Conservation (phyloP, 768 basidiomycete genomes). For the Pisolithus orientalis region DNA sequence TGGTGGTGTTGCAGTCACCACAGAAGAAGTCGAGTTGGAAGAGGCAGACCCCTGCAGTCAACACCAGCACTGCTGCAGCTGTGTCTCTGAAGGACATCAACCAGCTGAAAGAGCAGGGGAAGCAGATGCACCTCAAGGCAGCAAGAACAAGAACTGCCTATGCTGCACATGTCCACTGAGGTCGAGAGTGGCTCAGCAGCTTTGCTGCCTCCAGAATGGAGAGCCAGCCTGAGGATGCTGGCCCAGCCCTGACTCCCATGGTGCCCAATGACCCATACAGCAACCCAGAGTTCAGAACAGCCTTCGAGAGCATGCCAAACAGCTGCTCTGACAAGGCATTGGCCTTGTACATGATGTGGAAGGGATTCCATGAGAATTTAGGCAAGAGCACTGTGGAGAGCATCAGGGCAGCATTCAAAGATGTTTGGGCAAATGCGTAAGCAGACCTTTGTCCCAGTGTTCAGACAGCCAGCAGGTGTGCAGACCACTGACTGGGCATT, state of each 20-base stretch:
- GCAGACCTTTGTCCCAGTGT: too few species aligned
- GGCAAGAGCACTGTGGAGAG: too few species aligned
- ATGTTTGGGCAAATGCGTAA: too few species aligned
- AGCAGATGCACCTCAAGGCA: background rate
- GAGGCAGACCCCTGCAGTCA: too few species aligned
- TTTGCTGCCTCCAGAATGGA: background rate
- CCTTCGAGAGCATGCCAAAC: slow-evolving; percentile 26
- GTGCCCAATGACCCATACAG: background rate
- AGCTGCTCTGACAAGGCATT: slow-evolving; percentile 19
- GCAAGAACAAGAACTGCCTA: background rate
- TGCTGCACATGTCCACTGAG: background rate
- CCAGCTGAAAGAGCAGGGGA: too few species aligned
- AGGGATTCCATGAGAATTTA: slow-evolving; percentile 22
- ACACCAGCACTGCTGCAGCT: too few species aligned
- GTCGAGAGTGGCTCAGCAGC: background rate
- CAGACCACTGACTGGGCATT: too few species aligned
- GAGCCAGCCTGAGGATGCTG: background rate
- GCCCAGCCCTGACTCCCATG: background rate
- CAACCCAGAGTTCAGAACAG: slow-evolving; percentile 14
- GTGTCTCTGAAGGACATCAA: too few species aligned
- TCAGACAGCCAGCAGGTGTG: too few species aligned
- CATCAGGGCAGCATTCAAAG: too few species aligned
- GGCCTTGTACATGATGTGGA: slow-evolving; percentile 24
- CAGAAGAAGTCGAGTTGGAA: too few species aligned
- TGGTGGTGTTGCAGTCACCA: too few species aligned